Base-by-base conservation (phyloP, 768 basidiomycete species). In the Termitomyces sp. region DNA sequence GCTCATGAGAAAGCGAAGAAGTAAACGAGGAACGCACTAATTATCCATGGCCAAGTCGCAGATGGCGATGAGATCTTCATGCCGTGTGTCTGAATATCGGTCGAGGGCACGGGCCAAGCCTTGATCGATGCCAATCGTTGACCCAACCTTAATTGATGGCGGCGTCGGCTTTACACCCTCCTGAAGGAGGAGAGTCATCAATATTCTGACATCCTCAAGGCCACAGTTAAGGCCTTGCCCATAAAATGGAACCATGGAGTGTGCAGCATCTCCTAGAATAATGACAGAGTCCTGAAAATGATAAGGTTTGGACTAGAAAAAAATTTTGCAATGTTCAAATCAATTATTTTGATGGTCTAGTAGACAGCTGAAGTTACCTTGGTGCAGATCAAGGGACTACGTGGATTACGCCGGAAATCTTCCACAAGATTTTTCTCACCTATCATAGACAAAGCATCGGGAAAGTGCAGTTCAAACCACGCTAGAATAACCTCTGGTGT, bases 191-290 rank as follows among this genome's bases (percentile, higher is more conserved):
- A 94, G 74, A 31, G 83, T 79, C 58, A 86, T 82, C 62, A 99
- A 80, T 53, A 98, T 84, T 63, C 97, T 85, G 65, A 98, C 94
- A 72, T 99, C 96, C 74, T 99, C 96, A 53, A 99, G 81, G 16
- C 96, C 96, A 68, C 95, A 97, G 69, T 99, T 99, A 64, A 98
- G 81, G 42, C 96, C 96, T 79, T 99, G 96, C 44, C 96, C 91
- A 70, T 90, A 94, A 75, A 94, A 95, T 61, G 96, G 95, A n/a
- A 95, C 94, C 94, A 98, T 98, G 44, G 93, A 90, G 72, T 99
- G 96, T 12, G 94, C 92, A 41, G 96, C 89, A 72, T 99, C 96
- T 55, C 96, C 96, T 51, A 99, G 74, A 55, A 98, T 82, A 39
- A 98, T 80, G 61, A 79, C 92, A 64, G 90, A 82, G 75, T 93